Evolutionary conservation across 768 basidiomycete species (phyloP).

Genomic region (Exsudoporus frostii): DNA sequence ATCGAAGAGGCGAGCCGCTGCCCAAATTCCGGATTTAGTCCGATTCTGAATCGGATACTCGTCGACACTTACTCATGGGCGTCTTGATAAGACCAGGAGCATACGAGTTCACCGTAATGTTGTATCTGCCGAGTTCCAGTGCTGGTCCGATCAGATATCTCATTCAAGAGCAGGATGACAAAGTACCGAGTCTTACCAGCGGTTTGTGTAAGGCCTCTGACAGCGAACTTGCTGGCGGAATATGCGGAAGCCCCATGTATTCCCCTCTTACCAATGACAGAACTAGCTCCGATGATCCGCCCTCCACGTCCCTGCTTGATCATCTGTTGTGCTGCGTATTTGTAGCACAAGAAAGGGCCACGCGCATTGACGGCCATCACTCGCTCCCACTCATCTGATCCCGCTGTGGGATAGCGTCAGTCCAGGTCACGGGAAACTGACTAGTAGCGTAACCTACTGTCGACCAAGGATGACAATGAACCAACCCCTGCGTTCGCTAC

Average conservation of each 20-base stretch:
- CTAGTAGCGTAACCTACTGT: neutral
- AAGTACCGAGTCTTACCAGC: constrained; percentile 28
- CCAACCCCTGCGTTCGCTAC: constrained; percentile 16
- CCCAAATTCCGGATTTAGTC: neutral
- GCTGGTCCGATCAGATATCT: neutral
- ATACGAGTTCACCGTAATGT: constrained; percentile 39
- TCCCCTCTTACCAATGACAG: neutral
- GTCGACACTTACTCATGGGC: constrained; percentile 21
- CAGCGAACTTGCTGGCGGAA: constrained; percentile 37
- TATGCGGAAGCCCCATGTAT: constrained; percentile 15
- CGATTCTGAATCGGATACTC: neutral
- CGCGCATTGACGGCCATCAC: constrained; percentile 42
- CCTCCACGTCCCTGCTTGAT: constrained; percentile 47
- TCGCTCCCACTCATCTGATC: neutral
- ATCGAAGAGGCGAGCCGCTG: neutral
- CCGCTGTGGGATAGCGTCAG: neutral
- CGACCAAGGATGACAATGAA: neutral
- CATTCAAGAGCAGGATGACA: neutral
- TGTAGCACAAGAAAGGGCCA: constrained; percentile 58
- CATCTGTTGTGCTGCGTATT: constrained; percentile 61
- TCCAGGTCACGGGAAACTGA: rapidly evolving
- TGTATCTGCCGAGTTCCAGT: constrained; percentile 28
- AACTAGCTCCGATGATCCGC: constrained; percentile 47
- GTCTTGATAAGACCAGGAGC: constrained; percentile 35
- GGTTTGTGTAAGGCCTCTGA: constrained; percentile 38